Percentiles rank a stretch among this genome's conserved stretches.
phyloP scores from a whole-genome alignment of 129 eudicot genomes.

The Flaveria linearis region DNA sequence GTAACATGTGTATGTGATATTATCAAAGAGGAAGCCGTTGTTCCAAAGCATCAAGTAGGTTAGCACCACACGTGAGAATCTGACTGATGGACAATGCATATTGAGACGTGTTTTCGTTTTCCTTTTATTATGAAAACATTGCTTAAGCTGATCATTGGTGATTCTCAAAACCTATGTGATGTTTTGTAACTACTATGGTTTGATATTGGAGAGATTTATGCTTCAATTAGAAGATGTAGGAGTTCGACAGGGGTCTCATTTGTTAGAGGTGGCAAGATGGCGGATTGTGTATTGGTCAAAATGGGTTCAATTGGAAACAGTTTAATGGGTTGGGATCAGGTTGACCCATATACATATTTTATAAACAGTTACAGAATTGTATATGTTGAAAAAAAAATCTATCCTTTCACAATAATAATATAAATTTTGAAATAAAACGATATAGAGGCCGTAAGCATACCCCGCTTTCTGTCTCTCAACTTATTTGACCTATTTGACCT shows the following conservation, averaged over 20 bases:
- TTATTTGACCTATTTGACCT: background rate
- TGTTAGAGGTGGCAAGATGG: constrained; percentile 19
- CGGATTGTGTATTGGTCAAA: background rate
- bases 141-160: constrained; percentile 33
- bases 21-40: constrained; percentile 23
- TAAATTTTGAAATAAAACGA: background rate
- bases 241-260: background rate
- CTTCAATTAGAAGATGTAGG: background rate
- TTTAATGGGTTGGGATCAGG: constrained; percentile 6
- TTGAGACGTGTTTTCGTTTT: constrained; percentile 45
- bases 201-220: background rate
- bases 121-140: constrained; percentile 23
- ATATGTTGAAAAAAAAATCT: background rate
- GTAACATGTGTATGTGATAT: constrained; percentile 22
- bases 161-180: constrained; percentile 49
- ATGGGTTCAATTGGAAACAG: background rate
- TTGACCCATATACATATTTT: background rate
- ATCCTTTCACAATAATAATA: background rate
- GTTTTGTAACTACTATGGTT: constrained; percentile 29
- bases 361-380: background rate
- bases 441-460: constrained; percentile 1
- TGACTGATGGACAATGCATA: constrained; percentile 25
- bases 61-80: constrained; percentile 34
- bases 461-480: background rate
- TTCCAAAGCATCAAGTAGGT: constrained; percentile 51